Conservation (phyloP, 371 early-diverging fungal species). For the Rhizopus delemar region DNA sequence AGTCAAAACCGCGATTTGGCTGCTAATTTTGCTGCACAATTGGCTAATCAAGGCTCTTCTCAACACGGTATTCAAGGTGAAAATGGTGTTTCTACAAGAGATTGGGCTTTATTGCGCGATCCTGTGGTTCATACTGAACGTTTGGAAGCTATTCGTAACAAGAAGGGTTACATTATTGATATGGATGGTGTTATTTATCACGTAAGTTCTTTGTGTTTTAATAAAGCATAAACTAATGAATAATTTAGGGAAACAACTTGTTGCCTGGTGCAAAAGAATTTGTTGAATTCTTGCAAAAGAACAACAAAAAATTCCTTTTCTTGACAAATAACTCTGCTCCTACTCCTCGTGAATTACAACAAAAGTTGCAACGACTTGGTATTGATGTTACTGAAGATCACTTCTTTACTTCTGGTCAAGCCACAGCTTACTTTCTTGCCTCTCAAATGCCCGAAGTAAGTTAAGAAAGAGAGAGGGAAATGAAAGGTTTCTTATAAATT, state of each 20-base stretch:
- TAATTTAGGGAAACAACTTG: constrained; percentile 52
- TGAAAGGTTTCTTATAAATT: background rate
- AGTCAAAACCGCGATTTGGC: constrained; percentile 29
- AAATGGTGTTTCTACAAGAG: constrained; percentile 33
- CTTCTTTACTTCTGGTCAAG: constrained; percentile 68
- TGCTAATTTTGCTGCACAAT: constrained; percentile 31
- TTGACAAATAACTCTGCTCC: constrained; percentile 25
- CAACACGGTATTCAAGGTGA: constrained; percentile 7
- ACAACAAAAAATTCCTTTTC: constrained; percentile 4
- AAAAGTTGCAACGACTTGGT: constrained; percentile 62
- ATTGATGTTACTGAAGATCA: constrained; percentile 61
- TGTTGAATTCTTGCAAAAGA: constrained; percentile 53
- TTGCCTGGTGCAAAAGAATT: constrained; percentile 66
- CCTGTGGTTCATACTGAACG: constrained; percentile 49
- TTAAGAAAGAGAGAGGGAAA: background rate
- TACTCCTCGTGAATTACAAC: constrained; percentile 66
- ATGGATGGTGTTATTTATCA: constrained; percentile 76
- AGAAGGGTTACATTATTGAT: constrained; percentile 67
- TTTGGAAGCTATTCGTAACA: constrained; percentile 56
- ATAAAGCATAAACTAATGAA: background rate
- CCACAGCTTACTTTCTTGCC: constrained; percentile 67
- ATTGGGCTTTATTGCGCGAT: constrained; percentile 47
- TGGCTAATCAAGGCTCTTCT: constrained; percentile 3
- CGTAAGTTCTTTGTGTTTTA: constrained; percentile 40
- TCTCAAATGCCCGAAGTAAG: constrained; percentile 60